phyloP scores from a whole-genome alignment of 2,329 filamentous ascomycete genomes.

The Pseudopithomyces chartarum region DNA sequence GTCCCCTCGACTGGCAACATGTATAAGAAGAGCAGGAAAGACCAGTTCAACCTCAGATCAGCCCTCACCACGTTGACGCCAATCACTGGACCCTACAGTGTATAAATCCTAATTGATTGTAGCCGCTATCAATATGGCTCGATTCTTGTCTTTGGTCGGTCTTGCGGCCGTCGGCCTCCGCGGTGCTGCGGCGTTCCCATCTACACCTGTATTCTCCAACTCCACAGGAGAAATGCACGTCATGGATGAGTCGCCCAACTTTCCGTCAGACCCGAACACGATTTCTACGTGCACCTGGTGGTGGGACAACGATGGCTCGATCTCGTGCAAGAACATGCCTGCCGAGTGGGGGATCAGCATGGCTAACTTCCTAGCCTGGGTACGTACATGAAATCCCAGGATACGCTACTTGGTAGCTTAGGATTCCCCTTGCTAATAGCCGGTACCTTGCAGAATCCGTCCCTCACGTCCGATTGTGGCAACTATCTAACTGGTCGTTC shows the following conservation, averaged over 20 bases:
- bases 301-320: neutral
- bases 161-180: neutral
- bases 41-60: neutral
- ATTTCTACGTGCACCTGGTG: neutral
- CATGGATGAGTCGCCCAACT: neutral
- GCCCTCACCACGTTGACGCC: neutral
- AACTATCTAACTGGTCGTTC: neutral
- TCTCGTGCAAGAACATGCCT: conserved; percentile 1
- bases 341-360: neutral
- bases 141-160: neutral
- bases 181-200: neutral
- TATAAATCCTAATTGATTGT: neutral
- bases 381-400: neutral
- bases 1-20: neutral
- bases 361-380: neutral
- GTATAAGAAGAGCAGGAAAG: neutral
- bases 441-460: neutral
- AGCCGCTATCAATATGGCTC: neutral
- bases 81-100: neutral
- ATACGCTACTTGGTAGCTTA: neutral
- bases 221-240: neutral
- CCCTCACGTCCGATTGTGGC: neutral
- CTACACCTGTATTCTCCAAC: neutral
- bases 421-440: neutral
- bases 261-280: neutral